Percentiles rank a stretch among this genome's conserved stretches.
These are phyloP conservation scores for Uromyces viciae-fabae DNA, from an alignment of 1,284 basidiomycete species.

Conservation along the genomic window DNA sequence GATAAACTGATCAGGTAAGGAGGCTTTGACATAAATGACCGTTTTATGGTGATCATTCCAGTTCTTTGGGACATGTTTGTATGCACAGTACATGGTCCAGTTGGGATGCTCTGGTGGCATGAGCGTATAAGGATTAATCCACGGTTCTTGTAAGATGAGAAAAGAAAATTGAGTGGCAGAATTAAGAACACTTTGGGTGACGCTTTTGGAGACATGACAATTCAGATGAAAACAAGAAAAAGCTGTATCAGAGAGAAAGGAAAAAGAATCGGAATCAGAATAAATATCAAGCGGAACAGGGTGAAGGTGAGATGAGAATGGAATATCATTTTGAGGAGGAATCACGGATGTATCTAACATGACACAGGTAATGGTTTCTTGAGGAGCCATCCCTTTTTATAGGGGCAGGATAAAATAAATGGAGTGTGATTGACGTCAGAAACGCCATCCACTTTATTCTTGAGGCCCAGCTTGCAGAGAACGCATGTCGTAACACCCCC, in stretches of 20 bases:
- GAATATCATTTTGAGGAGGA: too few relatives aligned
- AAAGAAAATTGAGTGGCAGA: not conserved
- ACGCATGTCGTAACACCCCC: not conserved
- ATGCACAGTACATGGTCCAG: not conserved
- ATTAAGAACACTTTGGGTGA: slow-evolving; percentile 2
- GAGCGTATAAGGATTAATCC: not conserved
- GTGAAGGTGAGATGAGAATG: too few relatives aligned
- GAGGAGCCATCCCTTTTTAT: not conserved
- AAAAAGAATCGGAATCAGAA: too few relatives aligned
- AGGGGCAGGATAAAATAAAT: not conserved
- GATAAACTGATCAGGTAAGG: not conserved
- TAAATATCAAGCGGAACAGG: not conserved
- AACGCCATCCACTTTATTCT: not conserved
- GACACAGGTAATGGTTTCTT: not conserved
- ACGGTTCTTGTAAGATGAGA: slow-evolving; percentile 14
- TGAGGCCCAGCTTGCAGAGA: not conserved
- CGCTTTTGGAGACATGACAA: not conserved
- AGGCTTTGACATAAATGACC: not conserved
- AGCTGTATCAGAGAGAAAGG: too few relatives aligned
- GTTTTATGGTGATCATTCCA: not conserved
- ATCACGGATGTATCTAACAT: not conserved
- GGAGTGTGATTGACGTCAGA: not conserved
- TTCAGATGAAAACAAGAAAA: slow-evolving; percentile 22
- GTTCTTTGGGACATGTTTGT: not conserved
- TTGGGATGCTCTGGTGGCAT: not conserved